Conservation (phyloP, 2,329 filamentous ascomycete species). For the Myriosclerotinia curreyana region DNA sequence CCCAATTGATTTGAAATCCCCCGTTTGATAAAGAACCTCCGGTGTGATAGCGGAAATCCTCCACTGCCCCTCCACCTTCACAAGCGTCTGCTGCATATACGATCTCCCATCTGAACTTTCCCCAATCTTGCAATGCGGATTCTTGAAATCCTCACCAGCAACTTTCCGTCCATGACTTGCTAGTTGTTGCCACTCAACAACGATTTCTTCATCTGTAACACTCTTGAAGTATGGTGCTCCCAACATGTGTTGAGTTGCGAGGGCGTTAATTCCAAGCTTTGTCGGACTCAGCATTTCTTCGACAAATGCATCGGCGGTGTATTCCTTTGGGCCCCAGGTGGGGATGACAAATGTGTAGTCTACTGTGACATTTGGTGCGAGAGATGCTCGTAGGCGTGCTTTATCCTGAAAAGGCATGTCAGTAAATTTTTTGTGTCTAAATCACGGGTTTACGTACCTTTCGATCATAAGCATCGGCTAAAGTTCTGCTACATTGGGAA, state of each 20-base stretch:
- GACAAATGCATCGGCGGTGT: conserved; percentile 26
- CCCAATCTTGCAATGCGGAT: conserved; percentile 28
- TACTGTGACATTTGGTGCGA: conserved; percentile 27
- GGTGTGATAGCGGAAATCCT: conserved; percentile 26
- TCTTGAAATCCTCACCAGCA: conserved; percentile 27
- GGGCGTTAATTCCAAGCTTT: conserved; percentile 27
- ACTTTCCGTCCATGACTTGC: conserved; percentile 31
- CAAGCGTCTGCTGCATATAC: conserved; percentile 29
- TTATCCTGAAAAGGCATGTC: not conserved
- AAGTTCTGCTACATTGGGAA: conserved; percentile 30
- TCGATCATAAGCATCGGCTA: conserved; percentile 35
- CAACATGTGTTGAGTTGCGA: conserved; percentile 34
- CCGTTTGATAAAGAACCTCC: conserved; percentile 30
- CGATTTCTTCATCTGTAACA: conserved; percentile 29
- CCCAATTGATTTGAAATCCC: conserved; percentile 26
- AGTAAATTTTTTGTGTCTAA: not conserved
- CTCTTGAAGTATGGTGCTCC: conserved; percentile 33
- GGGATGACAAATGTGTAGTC: conserved; percentile 28
- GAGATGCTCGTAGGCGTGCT: conserved; percentile 2
- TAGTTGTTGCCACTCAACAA: conserved; percentile 36
- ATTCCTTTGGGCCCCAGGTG: conserved; percentile 25
- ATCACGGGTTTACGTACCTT: conserved; percentile 26
- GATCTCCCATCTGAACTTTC: conserved; percentile 29
- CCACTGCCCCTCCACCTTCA: conserved; percentile 28
- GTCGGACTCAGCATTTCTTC: conserved; percentile 25